phyloP scores from a whole-genome alignment of 2,329 filamentous ascomycete species.

The Blastomyces emzantsi region DNA sequence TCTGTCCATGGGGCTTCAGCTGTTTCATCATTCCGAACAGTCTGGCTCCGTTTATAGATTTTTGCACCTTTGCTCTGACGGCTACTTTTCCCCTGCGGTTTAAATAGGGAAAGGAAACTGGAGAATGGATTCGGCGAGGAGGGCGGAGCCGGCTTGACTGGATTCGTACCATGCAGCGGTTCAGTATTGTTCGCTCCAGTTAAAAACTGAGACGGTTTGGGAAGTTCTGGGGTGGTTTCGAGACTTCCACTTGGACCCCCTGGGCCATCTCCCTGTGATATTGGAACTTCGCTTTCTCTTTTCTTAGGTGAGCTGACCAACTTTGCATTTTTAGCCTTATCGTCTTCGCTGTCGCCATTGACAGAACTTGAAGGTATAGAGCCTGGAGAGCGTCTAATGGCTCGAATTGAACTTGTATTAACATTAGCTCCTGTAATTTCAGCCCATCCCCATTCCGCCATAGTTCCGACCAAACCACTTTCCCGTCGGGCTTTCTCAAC shows the following conservation, averaged over 20 bases:
- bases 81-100: conserved; percentile 46
- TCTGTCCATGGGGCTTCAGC: conserved; percentile 1
- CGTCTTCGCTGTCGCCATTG: conserved; percentile 10
- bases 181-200: conserved; percentile 18
- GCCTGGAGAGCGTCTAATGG: conserved; percentile 14
- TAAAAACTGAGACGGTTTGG: conserved; percentile 15
- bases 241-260: conserved; percentile 12
- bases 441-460: conserved; percentile 90
- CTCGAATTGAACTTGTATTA: conserved; percentile 44
- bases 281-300: background rate
- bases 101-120: conserved; percentile 66
- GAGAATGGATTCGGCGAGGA: conserved; percentile 46
- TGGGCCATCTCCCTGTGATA: background rate
- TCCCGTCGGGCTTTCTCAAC: conserved; percentile 92
- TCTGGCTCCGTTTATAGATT: conserved; percentile 72
- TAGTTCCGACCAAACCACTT: conserved; percentile 82
- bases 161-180: conserved; percentile 25
- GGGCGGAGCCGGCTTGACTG: conserved; percentile 14
- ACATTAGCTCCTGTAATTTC: conserved; percentile 68
- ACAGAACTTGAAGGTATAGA: background rate
- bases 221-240: conserved; percentile 11
- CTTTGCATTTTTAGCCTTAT: conserved; percentile 6
- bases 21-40: conserved; percentile 39
- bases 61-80: conserved; percentile 42
- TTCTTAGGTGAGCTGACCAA: background rate